phyloP scores from a whole-genome alignment of 2,329 filamentous ascomycete species.

The Parastagonospora nodorum region DNA sequence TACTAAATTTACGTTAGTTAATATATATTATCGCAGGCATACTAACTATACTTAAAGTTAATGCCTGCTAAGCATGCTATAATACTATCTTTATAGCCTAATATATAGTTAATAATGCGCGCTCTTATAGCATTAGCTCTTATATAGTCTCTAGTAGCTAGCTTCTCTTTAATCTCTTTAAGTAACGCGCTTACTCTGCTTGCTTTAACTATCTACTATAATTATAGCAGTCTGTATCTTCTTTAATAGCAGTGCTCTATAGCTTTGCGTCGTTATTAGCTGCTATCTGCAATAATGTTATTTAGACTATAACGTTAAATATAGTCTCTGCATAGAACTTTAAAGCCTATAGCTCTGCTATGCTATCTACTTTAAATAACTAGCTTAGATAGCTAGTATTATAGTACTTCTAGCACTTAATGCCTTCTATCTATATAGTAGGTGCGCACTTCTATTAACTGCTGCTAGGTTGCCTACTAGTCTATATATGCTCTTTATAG shows the following conservation, averaged over 20 bases:
- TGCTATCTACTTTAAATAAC: too few relatives aligned
- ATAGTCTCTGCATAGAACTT: too few relatives aligned
- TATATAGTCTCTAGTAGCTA: slow-evolving; percentile 3
- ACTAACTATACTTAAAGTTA: not conserved
- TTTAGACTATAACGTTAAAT: too few relatives aligned
- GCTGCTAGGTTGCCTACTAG: not conserved
- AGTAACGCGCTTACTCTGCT: slow-evolving; percentile 2
- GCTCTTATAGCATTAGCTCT: not conserved
- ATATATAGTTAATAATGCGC: slow-evolving; percentile 4
- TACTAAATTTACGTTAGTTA: too few relatives aligned
- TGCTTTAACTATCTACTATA: slow-evolving; percentile 1
- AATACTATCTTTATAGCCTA: slow-evolving; percentile 4
- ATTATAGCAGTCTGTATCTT: not conserved
- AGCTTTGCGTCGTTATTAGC: too few relatives aligned
- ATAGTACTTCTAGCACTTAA: too few relatives aligned
- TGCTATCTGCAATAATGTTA: too few relatives aligned
- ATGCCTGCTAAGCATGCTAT: slow-evolving; percentile 7
- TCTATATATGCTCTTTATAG: not conserved
- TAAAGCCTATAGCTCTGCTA: too few relatives aligned
- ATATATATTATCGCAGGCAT: slow-evolving; percentile 6
- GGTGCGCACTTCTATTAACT: not conserved
- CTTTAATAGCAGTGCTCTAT: not conserved
- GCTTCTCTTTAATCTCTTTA: slow-evolving; percentile 5
- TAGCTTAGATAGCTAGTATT: too few relatives aligned
- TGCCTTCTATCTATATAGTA: not conserved